Percentiles rank a stretch among this genome's conserved stretches.
Evolutionary conservation across 768 basidiomycete genomes (phyloP).

Genomic region (Termitomyces sp.): DNA sequence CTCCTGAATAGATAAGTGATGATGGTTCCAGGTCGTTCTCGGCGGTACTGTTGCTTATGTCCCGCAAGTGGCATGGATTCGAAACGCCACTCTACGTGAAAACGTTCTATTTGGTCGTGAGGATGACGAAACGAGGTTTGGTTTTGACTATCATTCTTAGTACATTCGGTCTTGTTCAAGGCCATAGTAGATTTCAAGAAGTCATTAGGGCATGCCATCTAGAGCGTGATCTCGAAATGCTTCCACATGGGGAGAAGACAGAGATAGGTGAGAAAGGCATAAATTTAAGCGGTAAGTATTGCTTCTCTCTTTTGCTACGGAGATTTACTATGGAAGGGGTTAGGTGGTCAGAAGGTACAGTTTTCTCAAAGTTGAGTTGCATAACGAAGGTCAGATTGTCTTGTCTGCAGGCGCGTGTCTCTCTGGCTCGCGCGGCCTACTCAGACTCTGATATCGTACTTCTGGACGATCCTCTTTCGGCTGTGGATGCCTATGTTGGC

Average conservation of each 20-base stretch:
- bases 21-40: slow-evolving; percentile 34
- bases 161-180: neutral
- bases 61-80: slow-evolving; percentile 60
- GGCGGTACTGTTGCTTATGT: slow-evolving; percentile 54
- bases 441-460: slow-evolving; percentile 68
- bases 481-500: slow-evolving; percentile 75
- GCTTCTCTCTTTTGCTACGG: neutral
- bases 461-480: slow-evolving; percentile 77
- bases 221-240: slow-evolving; percentile 62
- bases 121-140: slow-evolving; percentile 52
- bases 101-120: slow-evolving; percentile 72
- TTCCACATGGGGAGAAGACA: slow-evolving; percentile 64
- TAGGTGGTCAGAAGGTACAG: slow-evolving; percentile 33
- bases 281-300: slow-evolving; percentile 49
- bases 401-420: slow-evolving; percentile 58
- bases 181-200: slow-evolving; percentile 38
- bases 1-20: neutral
- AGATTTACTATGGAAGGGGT: neutral
- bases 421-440: slow-evolving; percentile 74
- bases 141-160: neutral
- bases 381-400: neutral
- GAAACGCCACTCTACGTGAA: slow-evolving; percentile 61
- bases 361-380: neutral
- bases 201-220: slow-evolving; percentile 64
- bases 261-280: slow-evolving; percentile 79